Base-by-base conservation (phyloP, 108 stramenopile species). In the Fistulifera solaris region DNA sequence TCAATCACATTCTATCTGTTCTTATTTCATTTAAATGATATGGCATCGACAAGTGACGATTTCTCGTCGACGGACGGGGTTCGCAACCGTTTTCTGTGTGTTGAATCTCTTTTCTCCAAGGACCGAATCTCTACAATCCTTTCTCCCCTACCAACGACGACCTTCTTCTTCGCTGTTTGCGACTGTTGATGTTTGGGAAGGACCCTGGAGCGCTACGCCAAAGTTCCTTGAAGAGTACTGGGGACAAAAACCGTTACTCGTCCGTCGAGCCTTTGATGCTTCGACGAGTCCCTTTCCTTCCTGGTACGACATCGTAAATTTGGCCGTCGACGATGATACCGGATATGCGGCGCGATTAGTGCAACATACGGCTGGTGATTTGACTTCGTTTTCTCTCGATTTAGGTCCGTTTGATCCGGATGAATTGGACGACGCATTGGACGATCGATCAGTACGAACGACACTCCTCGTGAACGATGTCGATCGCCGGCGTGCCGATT, bases 401-500 rank as follows among this genome's bases (percentile, higher is more conserved):
- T 67, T 81, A 59, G 89, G 85, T 24, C 84, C 89, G 15, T 75
- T 53, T 35, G n/a, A 43, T 27, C 55, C 28, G 22, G n/a, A 54
- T 39, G 48, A 31, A 56, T 14, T 54, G 40, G 46, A 18, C 18
- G 44, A 64, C 21, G 47, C 53, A 5, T 50, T 5, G 1, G 15
- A 47, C 21, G 1, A 64, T 40, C 39, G 39, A 73, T 21, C 62
- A 55, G 26, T 51, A 35, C 14, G 52, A 42, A 28, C 64, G 28
- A 87, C 90, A 22, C 52, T 92, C 14, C 71, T 92, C 1, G 75
- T 92, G 39, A 92, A 92, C 57, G 90, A 92, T 62, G 76, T 92
- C 35, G 90, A 92, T 67, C 70, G 84, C 45, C 80, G 75, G 45
- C 49, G 70, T 52, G 77, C 86, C 18, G 55, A 61, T 25, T 48